Percentiles rank a stretch among this genome's conserved stretches.
Conservation (phyloP, 108 stramenopile species). For the Cyclostephanos tholiformis region DNA sequence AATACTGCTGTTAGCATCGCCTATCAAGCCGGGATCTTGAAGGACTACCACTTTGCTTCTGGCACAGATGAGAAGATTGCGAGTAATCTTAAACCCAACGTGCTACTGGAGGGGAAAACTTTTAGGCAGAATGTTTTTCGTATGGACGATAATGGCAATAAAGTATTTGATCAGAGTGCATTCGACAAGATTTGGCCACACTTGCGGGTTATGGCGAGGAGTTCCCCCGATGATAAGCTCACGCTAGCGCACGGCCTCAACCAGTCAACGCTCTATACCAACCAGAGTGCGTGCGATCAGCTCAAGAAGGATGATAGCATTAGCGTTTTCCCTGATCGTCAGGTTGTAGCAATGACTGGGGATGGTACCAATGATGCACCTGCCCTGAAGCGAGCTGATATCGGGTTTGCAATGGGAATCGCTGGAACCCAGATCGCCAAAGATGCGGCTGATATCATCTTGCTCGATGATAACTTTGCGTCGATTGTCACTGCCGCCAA, state of each 20-base stretch:
- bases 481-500: too few relatives aligned
- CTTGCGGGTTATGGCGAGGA: too few relatives aligned
- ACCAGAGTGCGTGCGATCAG: slow-evolving; percentile 51
- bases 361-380: slow-evolving; percentile 99
- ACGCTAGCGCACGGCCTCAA: slow-evolving; percentile 91
- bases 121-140: slow-evolving; percentile 72
- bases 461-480: too few relatives aligned
- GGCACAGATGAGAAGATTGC: slow-evolving; percentile 66
- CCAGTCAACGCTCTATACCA: slow-evolving; percentile 76
- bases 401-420: slow-evolving; percentile 98
- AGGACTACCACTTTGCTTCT: slow-evolving; percentile 68
- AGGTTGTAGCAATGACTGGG: slow-evolving; percentile 98
- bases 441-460: too few relatives aligned
- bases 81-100: slow-evolving; percentile 71
- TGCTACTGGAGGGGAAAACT: slow-evolving; percentile 81
- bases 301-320: slow-evolving; percentile 60
- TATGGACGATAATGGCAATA: slow-evolving; percentile 56
- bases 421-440: slow-evolving; percentile 97
- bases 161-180: slow-evolving; percentile 77
- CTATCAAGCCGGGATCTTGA: slow-evolving; percentile 83
- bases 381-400: slow-evolving; percentile 96
- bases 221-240: too few relatives aligned
- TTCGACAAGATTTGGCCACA: too few relatives aligned
- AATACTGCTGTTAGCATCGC: too few relatives aligned
- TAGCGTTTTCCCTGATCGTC: slow-evolving; percentile 80